These are phyloP conservation scores for Leishmania turanica DNA, from an alignment of 208 protist genomes.

Conservation along the genomic window DNA sequence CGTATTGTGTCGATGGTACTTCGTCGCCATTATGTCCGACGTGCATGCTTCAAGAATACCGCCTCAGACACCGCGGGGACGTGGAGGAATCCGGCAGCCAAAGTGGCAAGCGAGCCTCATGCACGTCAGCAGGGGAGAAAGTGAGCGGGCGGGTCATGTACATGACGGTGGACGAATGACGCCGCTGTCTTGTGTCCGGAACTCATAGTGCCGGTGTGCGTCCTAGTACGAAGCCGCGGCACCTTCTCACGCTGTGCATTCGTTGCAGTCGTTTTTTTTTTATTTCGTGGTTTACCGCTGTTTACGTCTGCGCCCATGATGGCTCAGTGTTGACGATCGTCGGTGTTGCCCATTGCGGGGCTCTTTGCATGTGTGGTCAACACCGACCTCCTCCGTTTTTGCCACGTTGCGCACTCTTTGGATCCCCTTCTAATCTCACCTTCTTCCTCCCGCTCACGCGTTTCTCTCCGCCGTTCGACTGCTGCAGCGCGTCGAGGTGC, in stretches of 20 bases:
- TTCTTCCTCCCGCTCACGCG: not conserved
- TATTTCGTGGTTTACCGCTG: not conserved
- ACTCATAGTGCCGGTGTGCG: not conserved
- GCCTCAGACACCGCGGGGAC: not conserved
- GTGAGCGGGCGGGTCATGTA: not conserved
- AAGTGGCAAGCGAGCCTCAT: not conserved
- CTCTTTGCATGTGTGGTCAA: not conserved
- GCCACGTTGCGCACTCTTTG: not conserved
- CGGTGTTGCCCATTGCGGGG: not conserved
- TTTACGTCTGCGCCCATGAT: not conserved
- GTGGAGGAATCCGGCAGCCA: not conserved
- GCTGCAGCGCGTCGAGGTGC: not conserved
- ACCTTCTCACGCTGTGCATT: not conserved
- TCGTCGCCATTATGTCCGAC: not conserved
- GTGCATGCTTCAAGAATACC: not conserved
- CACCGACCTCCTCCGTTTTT: not conserved
- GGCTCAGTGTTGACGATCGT: not conserved
- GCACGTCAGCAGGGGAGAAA: not conserved
- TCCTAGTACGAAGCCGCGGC: not conserved
- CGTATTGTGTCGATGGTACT: not conserved
- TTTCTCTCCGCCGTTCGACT: not conserved
- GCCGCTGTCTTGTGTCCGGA: not conserved
- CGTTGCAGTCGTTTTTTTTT: not conserved
- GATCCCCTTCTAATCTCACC: no score
- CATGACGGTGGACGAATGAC: not conserved